These are phyloP conservation scores for Beauveria asiatica DNA, from an alignment of 2,329 filamentous ascomycete genomes.

Conservation along the genomic window DNA sequence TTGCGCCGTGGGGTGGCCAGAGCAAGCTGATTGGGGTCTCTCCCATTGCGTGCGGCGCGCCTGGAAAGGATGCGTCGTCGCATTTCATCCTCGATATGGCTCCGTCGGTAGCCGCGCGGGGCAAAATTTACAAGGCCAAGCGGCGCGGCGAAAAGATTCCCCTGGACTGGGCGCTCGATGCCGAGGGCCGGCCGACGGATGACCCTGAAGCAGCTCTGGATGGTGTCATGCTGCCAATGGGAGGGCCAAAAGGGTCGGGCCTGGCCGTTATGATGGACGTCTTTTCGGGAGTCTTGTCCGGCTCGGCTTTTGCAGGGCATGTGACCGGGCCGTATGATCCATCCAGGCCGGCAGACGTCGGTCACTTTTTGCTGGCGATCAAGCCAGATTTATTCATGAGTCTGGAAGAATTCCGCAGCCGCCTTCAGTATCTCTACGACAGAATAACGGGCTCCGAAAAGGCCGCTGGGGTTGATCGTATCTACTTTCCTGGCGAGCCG, in stretches of 20 bases:
- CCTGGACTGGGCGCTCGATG: slow-evolving; percentile 65
- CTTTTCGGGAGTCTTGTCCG: slow-evolving; percentile 71
- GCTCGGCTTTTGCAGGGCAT: slow-evolving; percentile 68
- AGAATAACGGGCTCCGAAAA: slow-evolving; percentile 45
- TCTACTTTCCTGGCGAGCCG: slow-evolving; percentile 55
- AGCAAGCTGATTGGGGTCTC: slow-evolving; percentile 64
- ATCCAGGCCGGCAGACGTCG: slow-evolving; percentile 59
- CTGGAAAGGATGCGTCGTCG: slow-evolving; percentile 43
- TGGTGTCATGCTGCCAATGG: slow-evolving; percentile 80
- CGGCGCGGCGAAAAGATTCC: slow-evolving; percentile 62
- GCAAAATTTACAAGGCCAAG: slow-evolving; percentile 64
- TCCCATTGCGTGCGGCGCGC: slow-evolving; percentile 68
- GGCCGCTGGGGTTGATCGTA: slow-evolving; percentile 46
- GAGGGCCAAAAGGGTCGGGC: slow-evolving; percentile 72
- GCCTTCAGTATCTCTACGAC: slow-evolving; percentile 49
- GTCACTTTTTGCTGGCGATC: slow-evolving; percentile 64
- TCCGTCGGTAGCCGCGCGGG: slow-evolving; percentile 59
- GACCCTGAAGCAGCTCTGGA: slow-evolving; percentile 63
- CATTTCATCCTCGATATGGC: slow-evolving; percentile 70
- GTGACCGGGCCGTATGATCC: slow-evolving; percentile 72
- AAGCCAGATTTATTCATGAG: slow-evolving; percentile 69
- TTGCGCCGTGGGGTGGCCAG: slow-evolving; percentile 62
- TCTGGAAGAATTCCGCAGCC: slow-evolving; percentile 57
- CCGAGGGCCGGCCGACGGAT: slow-evolving; percentile 58
- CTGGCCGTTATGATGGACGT: slow-evolving; percentile 83